Evolutionary conservation across 306 rosid genomes (phyloP).

Genomic region (Abrus pulchellus): DNA sequence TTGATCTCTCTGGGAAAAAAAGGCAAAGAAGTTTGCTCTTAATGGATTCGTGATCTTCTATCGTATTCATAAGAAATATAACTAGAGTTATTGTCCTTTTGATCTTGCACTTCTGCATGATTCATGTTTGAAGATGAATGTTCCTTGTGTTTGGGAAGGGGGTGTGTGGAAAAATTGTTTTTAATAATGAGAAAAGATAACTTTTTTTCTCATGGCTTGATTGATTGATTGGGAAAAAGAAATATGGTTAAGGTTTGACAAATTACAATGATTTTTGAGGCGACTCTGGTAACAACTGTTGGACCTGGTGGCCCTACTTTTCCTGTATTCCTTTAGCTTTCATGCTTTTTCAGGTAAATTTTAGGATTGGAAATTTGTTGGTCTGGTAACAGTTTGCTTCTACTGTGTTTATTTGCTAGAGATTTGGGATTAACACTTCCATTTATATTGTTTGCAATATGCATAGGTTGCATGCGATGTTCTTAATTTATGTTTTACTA

Average conservation of each 20-base stretch:
- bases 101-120: constrained; percentile 27
- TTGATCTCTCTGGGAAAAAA: neutral
- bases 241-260: neutral
- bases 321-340: constrained; percentile 22
- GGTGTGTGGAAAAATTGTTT: neutral
- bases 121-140: constrained; percentile 25
- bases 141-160: neutral
- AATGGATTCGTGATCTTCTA: neutral
- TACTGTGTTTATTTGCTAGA: neutral
- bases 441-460: constrained; percentile 28
- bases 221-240: neutral
- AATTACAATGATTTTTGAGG: neutral
- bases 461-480: constrained; percentile 18
- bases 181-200: neutral
- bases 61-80: neutral
- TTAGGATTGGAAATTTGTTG: constrained; percentile 20
- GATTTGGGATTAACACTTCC: constrained; percentile 24
- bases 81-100: neutral
- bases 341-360: constrained; percentile 1
- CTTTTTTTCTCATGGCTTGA: neutral
- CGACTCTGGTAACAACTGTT: neutral
- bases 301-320: constrained; percentile 17
- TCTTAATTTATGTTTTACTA: constrained; percentile 32
- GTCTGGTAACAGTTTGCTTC: neutral
- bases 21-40: constrained; percentile 8